These are phyloP conservation scores for Wickerhamomyces sydowiorum DNA, from an alignment of 805 yeast species.

Conservation along the genomic window DNA sequence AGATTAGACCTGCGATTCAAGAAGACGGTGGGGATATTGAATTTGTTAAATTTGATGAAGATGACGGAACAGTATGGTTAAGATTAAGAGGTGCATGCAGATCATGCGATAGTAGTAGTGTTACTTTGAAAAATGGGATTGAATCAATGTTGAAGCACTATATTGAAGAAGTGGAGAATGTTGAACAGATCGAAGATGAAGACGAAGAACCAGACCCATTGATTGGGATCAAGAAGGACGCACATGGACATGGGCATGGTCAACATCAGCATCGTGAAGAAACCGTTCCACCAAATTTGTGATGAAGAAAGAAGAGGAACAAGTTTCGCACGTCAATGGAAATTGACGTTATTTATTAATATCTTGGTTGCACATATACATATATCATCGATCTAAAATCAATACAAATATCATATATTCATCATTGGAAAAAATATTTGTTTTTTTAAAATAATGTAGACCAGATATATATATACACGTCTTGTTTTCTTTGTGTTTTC, in stretches of 20 bases:
- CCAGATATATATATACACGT: no score
- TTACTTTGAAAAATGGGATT: slow-evolving; percentile 62
- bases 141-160: slow-evolving; percentile 68
- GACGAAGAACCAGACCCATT: slow-evolving; percentile 14
- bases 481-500: no score
- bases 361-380: background rate
- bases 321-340: background rate
- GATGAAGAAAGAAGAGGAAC: background rate
- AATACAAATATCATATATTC: no score
- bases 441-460: no score
- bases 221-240: slow-evolving; percentile 10
- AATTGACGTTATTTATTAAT: background rate
- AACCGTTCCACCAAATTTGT: slow-evolving; percentile 14
- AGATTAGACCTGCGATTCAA: slow-evolving; percentile 68
- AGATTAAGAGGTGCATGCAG: slow-evolving; percentile 66
- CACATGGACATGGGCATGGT: slow-evolving; percentile 1
- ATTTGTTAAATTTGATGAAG: slow-evolving; percentile 56
- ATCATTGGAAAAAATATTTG: no score
- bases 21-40: slow-evolving; percentile 76
- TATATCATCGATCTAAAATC: background rate
- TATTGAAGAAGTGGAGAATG: slow-evolving; percentile 60
- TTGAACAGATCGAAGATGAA: slow-evolving; percentile 44
- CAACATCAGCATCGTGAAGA: background rate
- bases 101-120: slow-evolving; percentile 63
- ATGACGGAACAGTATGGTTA: slow-evolving; percentile 51